phyloP scores from a whole-genome alignment of 805 yeast genomes.

The Candida nitratophila region DNA sequence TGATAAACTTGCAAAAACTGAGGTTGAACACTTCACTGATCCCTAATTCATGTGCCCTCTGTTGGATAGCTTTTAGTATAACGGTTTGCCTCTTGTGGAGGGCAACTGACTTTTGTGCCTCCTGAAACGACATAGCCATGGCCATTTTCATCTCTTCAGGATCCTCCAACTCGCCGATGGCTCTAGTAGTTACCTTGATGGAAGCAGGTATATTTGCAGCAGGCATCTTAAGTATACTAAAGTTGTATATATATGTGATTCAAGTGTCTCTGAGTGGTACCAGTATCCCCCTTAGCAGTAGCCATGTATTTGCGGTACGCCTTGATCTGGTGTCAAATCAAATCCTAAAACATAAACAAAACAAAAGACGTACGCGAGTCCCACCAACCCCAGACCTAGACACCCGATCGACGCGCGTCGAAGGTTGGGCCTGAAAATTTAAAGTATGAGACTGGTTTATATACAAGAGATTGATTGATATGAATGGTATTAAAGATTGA shows the following conservation, averaged over 20 bases:
- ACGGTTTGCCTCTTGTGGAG: slow-evolving; percentile 72
- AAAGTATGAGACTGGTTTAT: too few relatives aligned
- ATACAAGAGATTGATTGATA: too few relatives aligned
- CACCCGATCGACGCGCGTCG: neutral
- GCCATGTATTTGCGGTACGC: too few relatives aligned
- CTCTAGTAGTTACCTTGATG: neutral
- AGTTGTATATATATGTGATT: too few relatives aligned
- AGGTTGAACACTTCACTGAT: slow-evolving; percentile 53
- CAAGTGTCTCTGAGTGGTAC: too few relatives aligned
- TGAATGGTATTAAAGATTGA: too few relatives aligned
- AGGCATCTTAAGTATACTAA: too few relatives aligned
- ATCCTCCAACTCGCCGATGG: neutral
- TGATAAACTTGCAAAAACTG: slow-evolving; percentile 52
- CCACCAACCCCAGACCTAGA: neutral
- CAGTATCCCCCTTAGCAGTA: too few relatives aligned
- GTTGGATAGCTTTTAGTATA: slow-evolving; percentile 51
- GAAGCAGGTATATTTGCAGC: too few relatives aligned
- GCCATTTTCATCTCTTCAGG: slow-evolving; percentile 36
- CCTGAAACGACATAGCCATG: slow-evolving; percentile 67
- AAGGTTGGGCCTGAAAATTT: neutral
- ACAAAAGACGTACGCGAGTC: neutral
- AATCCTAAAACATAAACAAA: neutral
- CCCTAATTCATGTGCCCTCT: slow-evolving; percentile 44
- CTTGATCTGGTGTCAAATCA: too few relatives aligned
- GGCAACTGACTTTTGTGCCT: slow-evolving; percentile 65